These are phyloP conservation scores for Medicago ruthenica DNA, from an alignment of 306 rosid species.

Conservation along the genomic window DNA sequence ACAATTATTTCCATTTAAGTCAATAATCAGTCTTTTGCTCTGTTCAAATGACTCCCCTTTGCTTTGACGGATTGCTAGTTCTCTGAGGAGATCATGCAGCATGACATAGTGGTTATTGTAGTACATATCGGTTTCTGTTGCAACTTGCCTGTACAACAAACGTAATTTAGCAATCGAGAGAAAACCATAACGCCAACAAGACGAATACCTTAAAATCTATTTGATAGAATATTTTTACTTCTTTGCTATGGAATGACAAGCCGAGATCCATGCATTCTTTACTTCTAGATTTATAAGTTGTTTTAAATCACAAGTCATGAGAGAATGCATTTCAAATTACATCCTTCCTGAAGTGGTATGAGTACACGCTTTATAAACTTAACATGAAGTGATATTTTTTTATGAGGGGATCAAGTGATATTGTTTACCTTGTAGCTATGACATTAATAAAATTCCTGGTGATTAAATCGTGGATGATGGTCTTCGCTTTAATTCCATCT, in stretches of 20 bases:
- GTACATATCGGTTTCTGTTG: conserved; percentile 48
- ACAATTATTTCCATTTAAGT: conserved; percentile 43
- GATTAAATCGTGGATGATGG: conserved; percentile 40
- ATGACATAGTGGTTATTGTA: conserved; percentile 60
- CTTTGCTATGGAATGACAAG: conserved; percentile 3
- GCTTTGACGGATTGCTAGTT: conserved; percentile 56
- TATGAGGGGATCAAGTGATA: not conserved
- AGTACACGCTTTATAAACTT: too few species aligned
- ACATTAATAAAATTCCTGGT: conserved; percentile 51
- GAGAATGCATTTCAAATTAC: too few species aligned
- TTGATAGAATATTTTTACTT: not conserved
- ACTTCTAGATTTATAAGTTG: too few species aligned
- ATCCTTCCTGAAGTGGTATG: too few species aligned
- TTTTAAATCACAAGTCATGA: too few species aligned
- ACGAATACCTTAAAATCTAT: not conserved
- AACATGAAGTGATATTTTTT: not conserved
- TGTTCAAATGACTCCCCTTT: conserved; percentile 38
- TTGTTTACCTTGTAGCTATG: conserved; percentile 60
- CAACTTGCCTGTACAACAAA: conserved; percentile 54
- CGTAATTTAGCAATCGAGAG: not conserved
- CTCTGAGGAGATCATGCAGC: conserved; percentile 71
- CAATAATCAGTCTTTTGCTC: conserved; percentile 56
- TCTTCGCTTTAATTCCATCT: conserved; percentile 43
- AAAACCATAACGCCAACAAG: conserved; percentile 23
- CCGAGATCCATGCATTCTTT: too few species aligned